Evolutionary conservation across 2,329 filamentous ascomycete species (phyloP).

Genomic region (Pseudogymnoascus sp.): DNA sequence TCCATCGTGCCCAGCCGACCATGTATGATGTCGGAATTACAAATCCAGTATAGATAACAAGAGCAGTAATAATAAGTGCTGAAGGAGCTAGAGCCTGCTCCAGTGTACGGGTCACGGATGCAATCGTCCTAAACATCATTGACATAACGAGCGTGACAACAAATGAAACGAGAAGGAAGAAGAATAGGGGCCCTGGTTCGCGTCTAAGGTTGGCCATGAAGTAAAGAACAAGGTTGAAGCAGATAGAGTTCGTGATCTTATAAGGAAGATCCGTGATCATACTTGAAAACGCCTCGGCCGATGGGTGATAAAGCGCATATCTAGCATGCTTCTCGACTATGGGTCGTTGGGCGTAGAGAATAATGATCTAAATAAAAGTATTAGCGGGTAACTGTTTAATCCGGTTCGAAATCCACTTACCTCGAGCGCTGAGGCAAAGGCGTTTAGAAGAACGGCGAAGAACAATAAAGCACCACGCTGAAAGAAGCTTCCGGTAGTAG

Average conservation of each 20-base stretch:
- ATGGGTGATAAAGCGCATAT: constrained; percentile 82
- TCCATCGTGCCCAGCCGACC: constrained; percentile 56
- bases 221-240: constrained; percentile 73
- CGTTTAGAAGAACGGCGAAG: constrained; percentile 60
- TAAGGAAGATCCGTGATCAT: constrained; percentile 80
- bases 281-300: constrained; percentile 73
- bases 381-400: neutral
- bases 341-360: constrained; percentile 74
- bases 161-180: constrained; percentile 72
- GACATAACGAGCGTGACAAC: constrained; percentile 67
- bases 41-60: constrained; percentile 44
- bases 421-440: constrained; percentile 57
- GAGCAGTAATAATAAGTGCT: constrained; percentile 38
- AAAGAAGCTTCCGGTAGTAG: constrained; percentile 51
- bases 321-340: constrained; percentile 83
- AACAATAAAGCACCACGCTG: constrained; percentile 56
- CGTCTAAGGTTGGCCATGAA: constrained; percentile 76
- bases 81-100: constrained; percentile 56
- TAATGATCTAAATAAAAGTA: constrained; percentile 56
- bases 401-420: constrained; percentile 44
- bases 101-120: constrained; percentile 63
- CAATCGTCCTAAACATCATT: constrained; percentile 75
- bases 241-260: constrained; percentile 62
- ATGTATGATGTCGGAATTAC: constrained; percentile 54
- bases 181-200: constrained; percentile 70